Evolutionary conservation across 73 alveolate genomes (phyloP).

Genomic region (Paraurostyla sp.): DNA sequence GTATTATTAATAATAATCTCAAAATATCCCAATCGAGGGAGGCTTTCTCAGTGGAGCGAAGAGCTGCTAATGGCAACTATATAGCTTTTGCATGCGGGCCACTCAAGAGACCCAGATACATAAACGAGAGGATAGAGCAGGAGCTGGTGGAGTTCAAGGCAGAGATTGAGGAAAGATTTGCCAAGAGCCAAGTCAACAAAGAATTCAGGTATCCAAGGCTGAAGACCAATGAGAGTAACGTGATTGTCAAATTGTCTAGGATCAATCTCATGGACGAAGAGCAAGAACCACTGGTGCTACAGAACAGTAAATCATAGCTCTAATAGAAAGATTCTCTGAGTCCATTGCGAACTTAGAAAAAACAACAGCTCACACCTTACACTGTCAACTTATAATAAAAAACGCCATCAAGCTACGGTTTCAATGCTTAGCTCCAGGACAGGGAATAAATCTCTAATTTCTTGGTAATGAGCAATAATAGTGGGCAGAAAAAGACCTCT

Average conservation of each 20-base stretch:
- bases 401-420: no score
- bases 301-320: no score
- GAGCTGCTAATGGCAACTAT: slow-evolving; percentile 61
- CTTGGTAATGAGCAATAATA: no score
- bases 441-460: no score
- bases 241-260: neutral
- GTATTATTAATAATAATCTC: no score
- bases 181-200: neutral
- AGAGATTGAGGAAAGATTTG: slow-evolving; percentile 55
- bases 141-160: slow-evolving; percentile 47
- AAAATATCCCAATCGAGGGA: no score
- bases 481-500: no score
- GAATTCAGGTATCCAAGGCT: slow-evolving; percentile 1
- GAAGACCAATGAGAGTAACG: neutral
- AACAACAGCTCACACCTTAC: no score
- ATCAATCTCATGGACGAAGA: neutral
- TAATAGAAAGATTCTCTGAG: no score
- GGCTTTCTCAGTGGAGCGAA: slow-evolving; percentile 52
- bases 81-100: slow-evolving; percentile 68
- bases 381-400: no score
- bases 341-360: no score
- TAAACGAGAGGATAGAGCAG: slow-evolving; percentile 58
- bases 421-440: no score
- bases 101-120: slow-evolving; percentile 47
- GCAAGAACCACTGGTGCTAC: neutral